Evolutionary conservation across 1,284 basidiomycete species (phyloP).

Genomic region (Golubevia pallescens): DNA sequence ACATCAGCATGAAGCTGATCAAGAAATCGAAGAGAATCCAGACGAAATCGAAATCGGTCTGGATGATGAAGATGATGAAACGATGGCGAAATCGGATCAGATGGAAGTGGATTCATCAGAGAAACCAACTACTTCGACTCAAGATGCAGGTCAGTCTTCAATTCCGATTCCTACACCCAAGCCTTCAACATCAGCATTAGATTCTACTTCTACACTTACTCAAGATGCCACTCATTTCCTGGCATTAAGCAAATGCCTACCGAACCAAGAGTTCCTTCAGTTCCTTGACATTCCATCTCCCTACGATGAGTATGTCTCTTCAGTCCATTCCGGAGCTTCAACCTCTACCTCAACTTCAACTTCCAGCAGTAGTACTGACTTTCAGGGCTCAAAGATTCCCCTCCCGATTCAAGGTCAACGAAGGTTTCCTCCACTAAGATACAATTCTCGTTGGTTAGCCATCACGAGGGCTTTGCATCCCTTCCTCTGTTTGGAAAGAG

Average conservation of each 20-base stretch:
- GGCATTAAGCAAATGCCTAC: constrained; percentile 90
- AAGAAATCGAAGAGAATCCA: constrained; percentile 67
- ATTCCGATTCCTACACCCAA: no score
- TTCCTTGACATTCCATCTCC: constrained; percentile 2
- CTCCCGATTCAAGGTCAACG: neutral
- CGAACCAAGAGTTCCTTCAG: constrained; percentile 81
- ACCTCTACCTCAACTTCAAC: no score
- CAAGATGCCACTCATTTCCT: constrained; percentile 76
- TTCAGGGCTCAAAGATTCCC: neutral
- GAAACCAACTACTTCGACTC: neutral
- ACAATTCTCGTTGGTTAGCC: constrained; percentile 75
- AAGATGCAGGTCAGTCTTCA: no score
- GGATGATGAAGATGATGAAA: constrained; percentile 70
- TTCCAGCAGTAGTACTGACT: no score
- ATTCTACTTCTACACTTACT: no score
- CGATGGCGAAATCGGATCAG: neutral
- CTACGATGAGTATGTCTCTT: no score
- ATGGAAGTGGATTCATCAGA: neutral
- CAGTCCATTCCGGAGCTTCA: no score
- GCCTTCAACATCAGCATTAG: no score
- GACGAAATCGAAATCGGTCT: constrained; percentile 73
- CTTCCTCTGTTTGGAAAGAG: constrained; percentile 72
- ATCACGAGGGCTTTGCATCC: constrained; percentile 85
- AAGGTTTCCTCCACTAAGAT: no score
- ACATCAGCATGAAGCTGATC: no score